phyloP scores from a whole-genome alignment of 331 rosid species.

The Dryas integrifolia region DNA sequence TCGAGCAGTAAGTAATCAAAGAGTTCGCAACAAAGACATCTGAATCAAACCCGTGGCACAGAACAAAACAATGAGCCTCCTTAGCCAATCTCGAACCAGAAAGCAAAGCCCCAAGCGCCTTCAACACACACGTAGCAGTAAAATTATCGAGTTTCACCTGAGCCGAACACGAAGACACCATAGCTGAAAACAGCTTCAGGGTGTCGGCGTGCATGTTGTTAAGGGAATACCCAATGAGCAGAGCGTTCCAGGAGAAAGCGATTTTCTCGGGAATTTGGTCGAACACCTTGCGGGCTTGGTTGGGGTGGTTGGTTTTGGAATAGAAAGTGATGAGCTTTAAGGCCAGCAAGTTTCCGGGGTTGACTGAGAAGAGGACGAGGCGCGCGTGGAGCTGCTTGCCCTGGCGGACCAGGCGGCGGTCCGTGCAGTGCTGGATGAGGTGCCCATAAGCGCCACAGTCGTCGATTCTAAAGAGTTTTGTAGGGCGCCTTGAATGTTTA shows the following conservation, averaged over 20 bases:
- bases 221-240: slow-evolving; percentile 61
- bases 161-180: slow-evolving; percentile 22
- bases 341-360: slow-evolving; percentile 78
- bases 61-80: slow-evolving; percentile 56
- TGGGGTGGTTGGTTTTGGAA: slow-evolving; percentile 39
- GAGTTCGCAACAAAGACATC: slow-evolving; percentile 68
- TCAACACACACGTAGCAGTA: slow-evolving; percentile 54
- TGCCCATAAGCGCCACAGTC: slow-evolving; percentile 57
- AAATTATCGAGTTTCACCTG: slow-evolving; percentile 47
- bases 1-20: slow-evolving; percentile 58
- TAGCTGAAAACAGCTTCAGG: slow-evolving; percentile 47
- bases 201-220: slow-evolving; percentile 43
- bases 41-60: slow-evolving; percentile 43
- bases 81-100: slow-evolving; percentile 26
- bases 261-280: slow-evolving; percentile 49
- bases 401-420: slow-evolving; percentile 49
- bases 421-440: slow-evolving; percentile 59
- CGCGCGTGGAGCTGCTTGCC: slow-evolving; percentile 81
- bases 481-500: slow-evolving; percentile 29
- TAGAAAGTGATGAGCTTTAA: slow-evolving; percentile 62
- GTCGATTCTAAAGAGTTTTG: slow-evolving; percentile 22
- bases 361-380: slow-evolving; percentile 55
- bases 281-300: slow-evolving; percentile 63
- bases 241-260: slow-evolving; percentile 70
- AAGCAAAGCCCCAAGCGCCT: slow-evolving; percentile 46